Evolutionary conservation across 768 basidiomycete genomes (phyloP).

Genomic region (Tulasnella sp.): DNA sequence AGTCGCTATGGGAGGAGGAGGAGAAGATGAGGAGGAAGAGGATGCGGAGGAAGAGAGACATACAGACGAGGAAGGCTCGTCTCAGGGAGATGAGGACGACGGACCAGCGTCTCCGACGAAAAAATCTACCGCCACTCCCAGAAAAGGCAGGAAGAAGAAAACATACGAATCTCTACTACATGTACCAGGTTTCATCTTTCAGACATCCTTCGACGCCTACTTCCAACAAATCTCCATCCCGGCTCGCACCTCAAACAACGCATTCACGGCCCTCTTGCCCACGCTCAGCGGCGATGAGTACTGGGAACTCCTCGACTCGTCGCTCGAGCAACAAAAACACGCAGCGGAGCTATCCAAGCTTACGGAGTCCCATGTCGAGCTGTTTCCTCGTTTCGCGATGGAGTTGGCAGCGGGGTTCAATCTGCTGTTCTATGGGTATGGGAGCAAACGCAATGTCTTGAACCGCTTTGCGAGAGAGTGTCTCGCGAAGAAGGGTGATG

Average conservation of each 20-base stretch:
- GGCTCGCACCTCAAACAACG: constrained; percentile 68
- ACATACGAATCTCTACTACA: constrained; percentile 10
- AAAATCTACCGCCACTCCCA: background rate
- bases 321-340: constrained; percentile 33
- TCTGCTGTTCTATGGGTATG: constrained; percentile 81
- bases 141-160: constrained; percentile 18
- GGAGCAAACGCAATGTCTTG: constrained; percentile 75
- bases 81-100: constrained; percentile 24
- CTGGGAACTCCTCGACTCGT: constrained; percentile 35
- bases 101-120: constrained; percentile 24
- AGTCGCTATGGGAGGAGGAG: background rate
- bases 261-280: constrained; percentile 71
- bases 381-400: constrained; percentile 59
- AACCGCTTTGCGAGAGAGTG: constrained; percentile 65
- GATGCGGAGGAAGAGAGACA: constrained; percentile 30
- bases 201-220: constrained; percentile 81
- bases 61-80: constrained; percentile 29
- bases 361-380: constrained; percentile 37
- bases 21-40: constrained; percentile 4
- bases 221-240: constrained; percentile 62
- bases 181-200: constrained; percentile 43
- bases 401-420: constrained; percentile 85
- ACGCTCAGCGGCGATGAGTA: constrained; percentile 69
- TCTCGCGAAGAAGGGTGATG: constrained; percentile 61
- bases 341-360: constrained; percentile 38